Evolutionary conservation across 208 protist genomes (phyloP).

Genomic region (Giardia muris): DNA sequence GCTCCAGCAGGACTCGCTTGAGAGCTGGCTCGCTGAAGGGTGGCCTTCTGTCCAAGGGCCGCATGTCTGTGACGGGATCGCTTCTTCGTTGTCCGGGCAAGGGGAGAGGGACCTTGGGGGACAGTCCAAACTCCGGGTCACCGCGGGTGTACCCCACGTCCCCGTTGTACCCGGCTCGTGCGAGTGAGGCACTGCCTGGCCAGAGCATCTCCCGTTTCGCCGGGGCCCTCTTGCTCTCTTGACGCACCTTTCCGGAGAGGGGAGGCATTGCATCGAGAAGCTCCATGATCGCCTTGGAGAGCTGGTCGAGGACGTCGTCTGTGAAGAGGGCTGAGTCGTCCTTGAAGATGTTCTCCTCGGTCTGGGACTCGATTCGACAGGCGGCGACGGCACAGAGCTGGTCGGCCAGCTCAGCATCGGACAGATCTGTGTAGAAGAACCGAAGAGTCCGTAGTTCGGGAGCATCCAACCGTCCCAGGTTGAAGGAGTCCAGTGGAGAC

Average conservation of each 20-base stretch:
- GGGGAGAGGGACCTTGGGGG: too few species aligned
- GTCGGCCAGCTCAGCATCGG: background rate
- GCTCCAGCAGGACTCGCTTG: too few species aligned
- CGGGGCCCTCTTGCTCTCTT: constrained; percentile 12
- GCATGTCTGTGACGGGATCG: too few species aligned
- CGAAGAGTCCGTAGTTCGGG: background rate
- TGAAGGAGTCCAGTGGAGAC: background rate
- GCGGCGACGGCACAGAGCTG: background rate
- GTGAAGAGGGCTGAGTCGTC: background rate
- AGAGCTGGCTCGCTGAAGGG: too few species aligned
- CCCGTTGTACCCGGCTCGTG: too few species aligned
- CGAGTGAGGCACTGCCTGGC: too few species aligned
- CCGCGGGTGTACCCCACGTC: too few species aligned
- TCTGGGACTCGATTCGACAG: background rate
- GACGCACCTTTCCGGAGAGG: background rate
- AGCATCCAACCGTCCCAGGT: too few species aligned
- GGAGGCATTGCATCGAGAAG: background rate
- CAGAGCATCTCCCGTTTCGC: too few species aligned
- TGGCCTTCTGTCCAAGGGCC: too few species aligned
- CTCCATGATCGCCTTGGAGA: background rate
- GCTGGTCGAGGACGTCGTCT: background rate
- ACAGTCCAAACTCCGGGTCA: too few species aligned
- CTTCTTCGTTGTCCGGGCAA: too few species aligned
- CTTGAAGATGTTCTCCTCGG: background rate
- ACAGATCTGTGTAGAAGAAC: background rate